Base-by-base conservation (phyloP, 768 basidiomycete genomes). In the Kwoniella sp. region DNA sequence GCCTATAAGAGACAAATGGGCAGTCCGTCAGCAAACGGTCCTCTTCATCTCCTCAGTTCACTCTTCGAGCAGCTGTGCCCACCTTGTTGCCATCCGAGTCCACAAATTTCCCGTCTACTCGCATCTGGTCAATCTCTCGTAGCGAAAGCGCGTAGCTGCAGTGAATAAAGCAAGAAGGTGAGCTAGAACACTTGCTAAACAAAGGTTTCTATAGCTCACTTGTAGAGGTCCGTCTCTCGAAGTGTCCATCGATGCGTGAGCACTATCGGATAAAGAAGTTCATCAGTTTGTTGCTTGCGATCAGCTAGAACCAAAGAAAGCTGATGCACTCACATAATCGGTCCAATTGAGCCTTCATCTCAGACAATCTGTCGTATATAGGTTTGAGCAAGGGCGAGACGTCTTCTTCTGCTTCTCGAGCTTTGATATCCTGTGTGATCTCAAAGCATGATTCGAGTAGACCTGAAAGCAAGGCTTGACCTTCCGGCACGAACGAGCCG, bases 241-340 rank as follows among this genome's bases (percentile, higher is more conserved):
- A 99, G 82, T 64, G 89, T 97, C 96, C 96, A 99, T 36, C 96
- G 88, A 78, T 95, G 96, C 0, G 96, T 98, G 69, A 98, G 83
- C 29, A 90, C 91, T 70, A 37, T 12, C 15, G 37, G 58, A 49
- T 13, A 58, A 2, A 13, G 7, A 47, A n/a, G n/a, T n/a, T n/a
- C n/a, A n/a, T n/a, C n/a, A n/a, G n/a, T n/a, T n/a, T n/a, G n/a
- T n/a, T n/a, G n/a, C n/a, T n/a, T n/a, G n/a, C n/a, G n/a, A n/a
- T n/a, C n/a, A n/a, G n/a, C n/a, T n/a, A n/a, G n/a, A n/a, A n/a
- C n/a, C n/a, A n/a, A 13, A 33, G 13, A 27, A 47, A 19, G 24
- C 21, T n/a, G 40, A 26, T 27, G 21, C 6, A 69, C 77, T 60
- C 50, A 79, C 78, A 52, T 21, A 99, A 83, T 67, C 88, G 87